Base-by-base conservation (phyloP, 2,329 filamentous ascomycete species). In the Rhynchosporium graminicola region DNA sequence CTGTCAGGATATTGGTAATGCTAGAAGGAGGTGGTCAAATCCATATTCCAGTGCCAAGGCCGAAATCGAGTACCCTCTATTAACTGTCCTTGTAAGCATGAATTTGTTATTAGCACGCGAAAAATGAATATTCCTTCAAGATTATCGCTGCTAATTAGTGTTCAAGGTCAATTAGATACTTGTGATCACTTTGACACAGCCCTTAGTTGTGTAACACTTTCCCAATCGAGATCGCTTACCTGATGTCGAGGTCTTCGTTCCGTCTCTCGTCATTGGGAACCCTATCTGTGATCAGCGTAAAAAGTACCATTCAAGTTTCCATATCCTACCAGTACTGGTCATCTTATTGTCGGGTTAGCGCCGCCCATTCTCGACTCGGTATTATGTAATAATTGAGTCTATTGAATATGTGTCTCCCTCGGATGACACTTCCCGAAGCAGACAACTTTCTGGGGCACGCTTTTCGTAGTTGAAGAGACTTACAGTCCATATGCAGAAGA, bases 281-380 rank as follows among this genome's bases (percentile, higher is more conserved):
- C 71, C 70, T 72, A n/a, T 26, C 8, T 38, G 12, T 3, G 28
- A n/a, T 65, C 8, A 65, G 20, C 20, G 20, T 20, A 20, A 20
- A 20, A 20, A 20, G 63, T 55, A 10, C 20, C 15, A 2, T 36
- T 38, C 31, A 9, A 8, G 31, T 28, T 8, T 28, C 13, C 26
- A 8, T 38, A 8, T 6, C 62, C 57, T 47, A 70, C 69, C 70
- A 73, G 51, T 73, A 73, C 9, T 76, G 69, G 0, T 80, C 81
- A 40, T 80, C 77, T 55, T 76, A 65, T 74, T 78, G 3, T 73
- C 74, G 60, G 83, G 81, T 60, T 83, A 83, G 2, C 80, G 74
- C 1, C 81, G 74, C 2, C 81, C 80, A 62, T 82, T 80, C 63
- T 82, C 80, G 15, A 70, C 59, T 6, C 66, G 70, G 61, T 72